Base-by-base conservation (phyloP, 2,329 filamentous ascomycete genomes). In the Colletotrichum eremochloae region DNA sequence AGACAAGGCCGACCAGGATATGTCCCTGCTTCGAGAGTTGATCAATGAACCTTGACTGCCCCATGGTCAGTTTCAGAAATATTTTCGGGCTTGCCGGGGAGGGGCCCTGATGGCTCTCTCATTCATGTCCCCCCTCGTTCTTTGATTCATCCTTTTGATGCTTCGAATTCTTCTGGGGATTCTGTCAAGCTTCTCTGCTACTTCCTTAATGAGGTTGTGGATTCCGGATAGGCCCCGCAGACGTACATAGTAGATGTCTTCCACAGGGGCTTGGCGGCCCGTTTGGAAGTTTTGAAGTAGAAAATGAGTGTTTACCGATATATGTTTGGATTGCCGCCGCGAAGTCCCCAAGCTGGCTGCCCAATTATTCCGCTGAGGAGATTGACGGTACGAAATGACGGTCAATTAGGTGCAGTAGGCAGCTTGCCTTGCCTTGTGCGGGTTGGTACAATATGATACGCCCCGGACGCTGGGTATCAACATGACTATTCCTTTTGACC, bases 41-140 rank as follows among this genome's bases (percentile, higher is more conserved):
- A 73, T 72, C 69, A 44, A 33, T 69, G 60, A 72, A 62, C 65
- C 64, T 69, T 65, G 65, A 66, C 61, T 66, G 50, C 46, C 66
- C 68, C 61, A 44, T 73, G 44, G 46, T 64, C 64, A 52, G 72
- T 73, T 74, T 74, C 72, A 74, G 70, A 70, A 74, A 62, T 63
- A 69, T 58, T 44, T 55, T 74, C 72, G 72, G 72, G 68, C 52
- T 74, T 74, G 60, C 72, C 72, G 72, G 72, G 56, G 42, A 65
- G 62, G 66, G 55, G 50, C 56, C 50, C 52, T 60, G 42, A 52
- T 65, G 65, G 44, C 52, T 58, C 52, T 62, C 53, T 29, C 62
- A 48, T 20, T 38, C 58, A 29, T 58, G 52, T 68, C 64, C 42
- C 24, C 24, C 33, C 33, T 36, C 33, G 33, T 36, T 8, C 33